These are phyloP conservation scores for Phaseolus coccineus DNA, from an alignment of 331 rosid genomes.

Conservation along the genomic window DNA sequence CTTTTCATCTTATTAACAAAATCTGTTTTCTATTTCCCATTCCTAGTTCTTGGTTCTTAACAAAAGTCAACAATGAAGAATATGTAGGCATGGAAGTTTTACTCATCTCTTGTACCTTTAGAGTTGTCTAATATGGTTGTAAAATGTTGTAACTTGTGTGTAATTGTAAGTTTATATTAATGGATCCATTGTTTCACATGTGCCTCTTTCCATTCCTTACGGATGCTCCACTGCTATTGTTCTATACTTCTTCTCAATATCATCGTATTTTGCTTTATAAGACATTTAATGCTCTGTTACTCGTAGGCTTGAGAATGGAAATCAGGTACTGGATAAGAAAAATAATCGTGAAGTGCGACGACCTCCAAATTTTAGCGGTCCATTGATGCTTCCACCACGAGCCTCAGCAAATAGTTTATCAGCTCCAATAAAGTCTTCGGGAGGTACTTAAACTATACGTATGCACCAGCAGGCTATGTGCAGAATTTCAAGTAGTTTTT, in stretches of 20 bases:
- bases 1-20: too few species aligned
- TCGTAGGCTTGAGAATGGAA: slow-evolving; percentile 73
- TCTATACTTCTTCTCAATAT: not conserved
- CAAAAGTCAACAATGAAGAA: too few species aligned
- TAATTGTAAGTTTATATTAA: not conserved
- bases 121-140: too few species aligned
- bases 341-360: slow-evolving; percentile 58
- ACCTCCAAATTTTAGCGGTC: slow-evolving; percentile 87
- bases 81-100: too few species aligned
- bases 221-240: slow-evolving; percentile 1
- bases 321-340: slow-evolving; percentile 55
- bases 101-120: too few species aligned
- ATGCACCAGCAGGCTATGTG: not conserved
- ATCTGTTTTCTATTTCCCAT: too few species aligned
- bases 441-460: slow-evolving; percentile 62
- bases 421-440: slow-evolving; percentile 89
- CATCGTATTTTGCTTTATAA: slow-evolving; percentile 19
- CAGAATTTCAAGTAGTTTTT: slow-evolving; percentile 1
- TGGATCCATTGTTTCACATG: slow-evolving; percentile 1
- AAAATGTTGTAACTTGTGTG: too few species aligned
- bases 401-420: slow-evolving; percentile 98
- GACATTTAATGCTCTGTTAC: slow-evolving; percentile 37
- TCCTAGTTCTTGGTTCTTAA: too few species aligned
- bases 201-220: slow-evolving; percentile 13
- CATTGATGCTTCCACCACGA: slow-evolving; percentile 88